These are phyloP conservation scores for Eucalyptus albens DNA, from an alignment of 345 rosid species.

Conservation along the genomic window DNA sequence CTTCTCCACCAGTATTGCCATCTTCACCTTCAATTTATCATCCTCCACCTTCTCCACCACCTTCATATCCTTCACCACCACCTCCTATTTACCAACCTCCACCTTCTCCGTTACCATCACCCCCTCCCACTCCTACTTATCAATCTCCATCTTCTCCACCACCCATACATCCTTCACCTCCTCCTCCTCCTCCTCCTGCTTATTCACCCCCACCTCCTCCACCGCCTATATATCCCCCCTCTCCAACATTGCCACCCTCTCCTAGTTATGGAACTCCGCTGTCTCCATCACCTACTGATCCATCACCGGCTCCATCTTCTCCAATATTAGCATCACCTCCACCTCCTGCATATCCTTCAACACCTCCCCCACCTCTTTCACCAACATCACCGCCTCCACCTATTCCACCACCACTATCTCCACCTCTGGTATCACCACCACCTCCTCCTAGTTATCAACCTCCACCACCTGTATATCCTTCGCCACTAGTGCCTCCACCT, in stretches of 20 bases:
- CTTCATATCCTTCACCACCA: neutral
- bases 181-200: neutral
- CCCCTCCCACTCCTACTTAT: neutral
- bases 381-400: neutral
- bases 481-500: neutral
- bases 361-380: neutral
- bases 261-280: neutral
- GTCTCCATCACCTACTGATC: neutral
- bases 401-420: neutral
- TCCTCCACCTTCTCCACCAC: neutral
- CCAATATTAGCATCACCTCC: neutral
- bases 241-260: neutral
- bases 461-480: neutral
- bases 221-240: neutral
- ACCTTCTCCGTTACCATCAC: neutral
- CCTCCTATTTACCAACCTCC: neutral
- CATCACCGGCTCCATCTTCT: neutral
- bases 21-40: neutral
- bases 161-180: neutral
- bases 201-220: neutral
- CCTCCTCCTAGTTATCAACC: neutral
- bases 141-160: neutral
- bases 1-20: neutral
- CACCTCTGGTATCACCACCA: neutral
- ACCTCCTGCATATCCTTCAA: neutral